phyloP scores from a whole-genome alignment of 176 grass and related monocot species.

The Cocos nucifera region DNA sequence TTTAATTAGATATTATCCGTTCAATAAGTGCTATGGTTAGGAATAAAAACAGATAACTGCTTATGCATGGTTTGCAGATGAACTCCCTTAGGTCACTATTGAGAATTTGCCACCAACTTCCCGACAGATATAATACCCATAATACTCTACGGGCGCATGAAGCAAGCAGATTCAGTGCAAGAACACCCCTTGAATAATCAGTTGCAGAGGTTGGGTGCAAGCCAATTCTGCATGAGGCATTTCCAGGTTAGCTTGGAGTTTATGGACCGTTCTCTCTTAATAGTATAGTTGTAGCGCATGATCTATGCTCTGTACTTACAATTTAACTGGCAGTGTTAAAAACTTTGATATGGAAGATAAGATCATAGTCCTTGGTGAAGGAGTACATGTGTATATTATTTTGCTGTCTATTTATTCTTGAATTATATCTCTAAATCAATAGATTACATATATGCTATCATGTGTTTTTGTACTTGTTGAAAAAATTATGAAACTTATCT shows the following conservation, averaged over 20 bases:
- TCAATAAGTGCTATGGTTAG: too few relatives aligned
- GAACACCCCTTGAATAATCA: constrained; percentile 73
- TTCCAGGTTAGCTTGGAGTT: constrained; percentile 64
- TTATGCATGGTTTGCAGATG: constrained; percentile 53
- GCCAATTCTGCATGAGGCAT: constrained; percentile 92
- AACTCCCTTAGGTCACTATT: constrained; percentile 65
- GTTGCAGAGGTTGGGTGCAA: constrained; percentile 88
- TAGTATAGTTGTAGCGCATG: neutral
- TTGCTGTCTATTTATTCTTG: too few relatives aligned
- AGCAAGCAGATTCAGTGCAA: constrained; percentile 63
- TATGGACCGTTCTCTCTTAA: constrained; percentile 6
- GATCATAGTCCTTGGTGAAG: too few relatives aligned
- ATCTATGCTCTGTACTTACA: constrained; percentile 3
- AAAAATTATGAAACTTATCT: too few relatives aligned
- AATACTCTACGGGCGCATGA: constrained; percentile 45
- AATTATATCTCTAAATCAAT: too few relatives aligned
- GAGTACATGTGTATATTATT: too few relatives aligned
- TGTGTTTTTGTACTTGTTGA: too few relatives aligned
- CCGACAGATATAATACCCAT: constrained; percentile 40
- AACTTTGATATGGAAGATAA: too few relatives aligned
- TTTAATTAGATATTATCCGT: too few relatives aligned
- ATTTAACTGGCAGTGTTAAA: neutral
- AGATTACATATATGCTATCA: too few relatives aligned
- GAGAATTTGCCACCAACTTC: constrained; percentile 72
- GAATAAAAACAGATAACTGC: too few relatives aligned